phyloP scores from a whole-genome alignment of 2,329 filamentous ascomycete species.

The Aspergillus bombycis region DNA sequence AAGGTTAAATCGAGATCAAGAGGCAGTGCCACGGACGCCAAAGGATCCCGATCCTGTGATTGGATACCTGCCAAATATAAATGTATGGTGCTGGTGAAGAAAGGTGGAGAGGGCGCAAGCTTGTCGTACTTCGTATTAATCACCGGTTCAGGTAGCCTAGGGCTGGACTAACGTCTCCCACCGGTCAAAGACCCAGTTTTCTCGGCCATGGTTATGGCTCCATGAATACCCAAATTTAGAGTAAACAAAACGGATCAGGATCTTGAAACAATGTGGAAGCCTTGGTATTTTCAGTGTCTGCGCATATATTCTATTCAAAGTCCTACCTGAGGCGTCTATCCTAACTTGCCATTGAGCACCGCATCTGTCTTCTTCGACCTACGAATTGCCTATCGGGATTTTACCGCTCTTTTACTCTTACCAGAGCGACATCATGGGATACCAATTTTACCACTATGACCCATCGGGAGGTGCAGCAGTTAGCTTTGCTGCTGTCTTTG shows the following conservation, averaged over 20 bases:
- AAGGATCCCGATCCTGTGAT: not conserved
- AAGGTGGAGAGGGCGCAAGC: not conserved
- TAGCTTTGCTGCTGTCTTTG: not conserved
- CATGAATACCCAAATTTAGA: not conserved
- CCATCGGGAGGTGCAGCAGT: constrained; percentile 1
- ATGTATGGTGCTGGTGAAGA: not conserved
- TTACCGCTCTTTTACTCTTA: not conserved
- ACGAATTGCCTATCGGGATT: not conserved
- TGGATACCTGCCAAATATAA: not conserved
- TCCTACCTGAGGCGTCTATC: not conserved
- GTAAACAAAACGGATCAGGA: not conserved
- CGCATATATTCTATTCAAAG: not conserved
- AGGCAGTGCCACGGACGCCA: not conserved
- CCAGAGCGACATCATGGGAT: not conserved
- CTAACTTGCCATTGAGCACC: not conserved
- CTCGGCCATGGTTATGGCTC: not conserved
- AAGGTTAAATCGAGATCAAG: not conserved
- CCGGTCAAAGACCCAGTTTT: not conserved
- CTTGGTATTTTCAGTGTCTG: not conserved
- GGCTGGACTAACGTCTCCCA: not conserved
- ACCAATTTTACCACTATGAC: constrained; percentile 9
- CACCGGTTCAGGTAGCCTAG: not conserved
- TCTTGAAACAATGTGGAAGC: not conserved
- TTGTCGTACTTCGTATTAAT: constrained; percentile 1
- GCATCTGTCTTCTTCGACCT: not conserved